Conservation (phyloP, 495 filamentous ascomycete genomes). For the Tetracladium marchalianum region DNA sequence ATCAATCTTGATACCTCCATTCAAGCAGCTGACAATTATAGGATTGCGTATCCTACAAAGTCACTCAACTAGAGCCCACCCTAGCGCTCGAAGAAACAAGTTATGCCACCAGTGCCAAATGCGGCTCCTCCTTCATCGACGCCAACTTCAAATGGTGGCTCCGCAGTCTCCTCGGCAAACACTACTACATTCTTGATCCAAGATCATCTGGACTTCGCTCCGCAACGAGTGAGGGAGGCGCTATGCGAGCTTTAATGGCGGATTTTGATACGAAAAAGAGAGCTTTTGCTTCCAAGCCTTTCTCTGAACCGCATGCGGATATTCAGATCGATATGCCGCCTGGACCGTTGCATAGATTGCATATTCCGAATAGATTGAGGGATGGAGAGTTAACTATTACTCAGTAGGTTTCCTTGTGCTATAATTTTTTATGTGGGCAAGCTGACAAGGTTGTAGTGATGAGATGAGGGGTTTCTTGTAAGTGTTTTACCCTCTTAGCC, state of each 20-base stretch:
- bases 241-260: conserved; percentile 8
- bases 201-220: not conserved
- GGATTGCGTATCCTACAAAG: conserved; percentile 13
- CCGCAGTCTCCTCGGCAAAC: not conserved
- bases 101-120: conserved; percentile 2
- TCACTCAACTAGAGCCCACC: conserved; percentile 2
- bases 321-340: conserved; percentile 2
- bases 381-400: conserved; percentile 5
- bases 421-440: not conserved
- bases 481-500: no score
- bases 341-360: not conserved
- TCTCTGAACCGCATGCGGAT: not conserved
- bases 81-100: conserved; percentile 1
- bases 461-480: conserved; percentile 6
- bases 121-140: conserved; percentile 11
- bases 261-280: conserved; percentile 7
- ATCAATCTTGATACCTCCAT: not conserved
- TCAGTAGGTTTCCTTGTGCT: conserved; percentile 1
- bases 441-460: not conserved
- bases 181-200: conserved; percentile 3
- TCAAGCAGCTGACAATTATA: not conserved
- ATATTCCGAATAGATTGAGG: not conserved
- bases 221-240: conserved; percentile 7
- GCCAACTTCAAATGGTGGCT: conserved; percentile 12
- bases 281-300: not conserved